phyloP scores from a whole-genome alignment of 495 filamentous ascomycete species.

The Aspergillus sparsus region DNA sequence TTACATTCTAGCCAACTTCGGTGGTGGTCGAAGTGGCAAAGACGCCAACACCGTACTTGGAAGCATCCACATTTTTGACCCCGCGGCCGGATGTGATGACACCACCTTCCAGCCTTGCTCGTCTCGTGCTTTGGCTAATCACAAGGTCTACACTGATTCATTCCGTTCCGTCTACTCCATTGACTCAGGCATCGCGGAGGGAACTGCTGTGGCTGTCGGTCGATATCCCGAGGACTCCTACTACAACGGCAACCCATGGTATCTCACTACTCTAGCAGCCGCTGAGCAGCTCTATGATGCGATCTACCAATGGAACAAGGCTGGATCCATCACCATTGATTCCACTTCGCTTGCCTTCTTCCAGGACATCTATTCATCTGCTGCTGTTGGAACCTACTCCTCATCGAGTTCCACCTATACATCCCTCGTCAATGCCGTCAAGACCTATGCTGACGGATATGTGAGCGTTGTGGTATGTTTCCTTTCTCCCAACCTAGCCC shows the following conservation, averaged over 20 bases:
- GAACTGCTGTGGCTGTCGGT: constrained; percentile 60
- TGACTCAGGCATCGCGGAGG: constrained; percentile 49
- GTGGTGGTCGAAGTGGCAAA: constrained; percentile 55
- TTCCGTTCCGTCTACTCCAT: constrained; percentile 59
- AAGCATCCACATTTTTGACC: constrained; percentile 66
- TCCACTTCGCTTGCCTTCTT: constrained; percentile 60
- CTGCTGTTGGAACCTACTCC: constrained; percentile 41
- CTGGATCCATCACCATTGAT: constrained; percentile 55
- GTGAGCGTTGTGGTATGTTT: constrained; percentile 49
- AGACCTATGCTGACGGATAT: constrained; percentile 64
- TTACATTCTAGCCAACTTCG: constrained; percentile 57
- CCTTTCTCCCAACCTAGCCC: neutral
- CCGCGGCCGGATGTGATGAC: constrained; percentile 52
- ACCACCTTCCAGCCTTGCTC: constrained; percentile 62
- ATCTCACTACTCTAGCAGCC: constrained; percentile 61
- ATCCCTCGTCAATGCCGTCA: constrained; percentile 54
- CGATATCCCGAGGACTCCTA: constrained; percentile 71
- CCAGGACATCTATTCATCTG: constrained; percentile 51
- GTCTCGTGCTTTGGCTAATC: constrained; percentile 60
- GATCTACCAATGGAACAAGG: constrained; percentile 58
- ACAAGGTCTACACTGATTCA: constrained; percentile 63
- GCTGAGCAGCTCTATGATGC: constrained; percentile 68
- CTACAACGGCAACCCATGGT: constrained; percentile 70
- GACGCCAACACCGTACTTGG: constrained; percentile 64
- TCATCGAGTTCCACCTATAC: constrained; percentile 53